A percentile compares a stretch with the other conserved stretches of the same genome.
These are phyloP conservation scores for Aspergillus ruber DNA, from an alignment of 2,329 filamentous ascomycete genomes.

Conservation along the genomic window DNA sequence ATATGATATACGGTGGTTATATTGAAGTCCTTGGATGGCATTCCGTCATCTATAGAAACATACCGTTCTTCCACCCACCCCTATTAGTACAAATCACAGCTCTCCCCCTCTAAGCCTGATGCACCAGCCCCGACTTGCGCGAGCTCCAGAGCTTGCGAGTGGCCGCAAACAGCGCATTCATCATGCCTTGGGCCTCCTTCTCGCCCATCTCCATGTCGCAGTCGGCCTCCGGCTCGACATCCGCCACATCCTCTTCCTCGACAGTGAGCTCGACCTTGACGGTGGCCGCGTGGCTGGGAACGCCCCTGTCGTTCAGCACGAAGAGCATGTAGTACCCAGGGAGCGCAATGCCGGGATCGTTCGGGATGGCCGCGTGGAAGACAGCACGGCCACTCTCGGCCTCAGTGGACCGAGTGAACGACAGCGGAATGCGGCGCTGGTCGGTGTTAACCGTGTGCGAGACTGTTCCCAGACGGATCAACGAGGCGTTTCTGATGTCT, in stretches of 20 bases:
- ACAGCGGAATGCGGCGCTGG: constrained; percentile 48
- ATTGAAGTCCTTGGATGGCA: too few relatives aligned
- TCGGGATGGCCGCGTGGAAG: constrained; percentile 40
- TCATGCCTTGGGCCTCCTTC: neutral
- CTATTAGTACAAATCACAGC: too few relatives aligned
- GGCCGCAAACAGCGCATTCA: constrained; percentile 1
- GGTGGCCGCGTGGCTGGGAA: constrained; percentile 43
- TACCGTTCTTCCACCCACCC: too few relatives aligned
- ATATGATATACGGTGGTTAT: too few relatives aligned
- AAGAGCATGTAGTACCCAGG: constrained; percentile 54
- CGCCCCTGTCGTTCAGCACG: constrained; percentile 36
- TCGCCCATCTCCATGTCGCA: neutral
- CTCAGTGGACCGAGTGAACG: neutral
- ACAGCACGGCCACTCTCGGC: constrained; percentile 31
- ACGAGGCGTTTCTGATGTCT: constrained; percentile 23
- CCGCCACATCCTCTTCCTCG: neutral
- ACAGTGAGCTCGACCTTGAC: constrained; percentile 17
- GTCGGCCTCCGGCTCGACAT: neutral
- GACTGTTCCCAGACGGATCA: constrained; percentile 45
- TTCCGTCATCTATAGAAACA: too few relatives aligned
- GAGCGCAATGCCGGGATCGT: constrained; percentile 44
- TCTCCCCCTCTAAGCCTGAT: neutral
- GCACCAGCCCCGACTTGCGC: neutral
- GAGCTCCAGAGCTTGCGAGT: constrained; percentile 4
- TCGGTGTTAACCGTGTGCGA: constrained; percentile 56